phyloP scores from a whole-genome alignment of 192 early-diverging fungal species.

The Funneliformis mosseae region DNA sequence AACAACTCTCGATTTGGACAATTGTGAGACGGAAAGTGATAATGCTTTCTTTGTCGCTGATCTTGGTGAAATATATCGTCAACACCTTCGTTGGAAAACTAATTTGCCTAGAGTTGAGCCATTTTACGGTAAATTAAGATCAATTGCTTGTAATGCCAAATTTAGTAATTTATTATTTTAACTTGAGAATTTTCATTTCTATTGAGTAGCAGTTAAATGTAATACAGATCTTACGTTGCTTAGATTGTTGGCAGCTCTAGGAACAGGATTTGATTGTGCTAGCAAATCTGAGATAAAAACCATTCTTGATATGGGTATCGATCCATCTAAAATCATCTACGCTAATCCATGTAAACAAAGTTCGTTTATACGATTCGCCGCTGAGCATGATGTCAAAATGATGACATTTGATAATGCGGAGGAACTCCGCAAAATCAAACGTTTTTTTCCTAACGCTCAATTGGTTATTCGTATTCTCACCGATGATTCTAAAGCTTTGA shows the following conservation, averaged over 20 bases:
- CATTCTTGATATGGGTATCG: constrained; percentile 72
- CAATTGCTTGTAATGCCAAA: neutral
- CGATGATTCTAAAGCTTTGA: constrained; percentile 91
- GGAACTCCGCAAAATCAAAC: constrained; percentile 93
- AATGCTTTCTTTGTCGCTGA: constrained; percentile 97
- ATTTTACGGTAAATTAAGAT: constrained; percentile 74
- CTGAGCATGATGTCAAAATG: constrained; percentile 72
- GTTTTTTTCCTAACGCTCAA: constrained; percentile 77
- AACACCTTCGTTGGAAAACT: constrained; percentile 80
- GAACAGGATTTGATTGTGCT: constrained; percentile 98
- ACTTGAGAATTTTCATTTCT: neutral
- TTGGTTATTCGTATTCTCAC: constrained; percentile 93
- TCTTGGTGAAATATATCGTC: constrained; percentile 87
- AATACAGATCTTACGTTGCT: constrained; percentile 90
- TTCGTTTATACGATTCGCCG: constrained; percentile 90
- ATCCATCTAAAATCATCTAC: constrained; percentile 85
- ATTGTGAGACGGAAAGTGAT: constrained; percentile 62
- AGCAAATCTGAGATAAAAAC: constrained; percentile 89
- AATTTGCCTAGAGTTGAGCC: constrained; percentile 93
- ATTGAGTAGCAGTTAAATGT: constrained; percentile 88
- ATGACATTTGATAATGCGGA: constrained; percentile 99
- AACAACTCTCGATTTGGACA: neutral
- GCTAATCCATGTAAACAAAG: constrained; percentile 99
- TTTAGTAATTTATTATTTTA: constrained; percentile 28
- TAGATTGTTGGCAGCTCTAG: constrained; percentile 76